Percentiles rank a stretch among this genome's conserved stretches.
Conservation (phyloP, 106 monocot species). For the Vanilla planifolia region DNA sequence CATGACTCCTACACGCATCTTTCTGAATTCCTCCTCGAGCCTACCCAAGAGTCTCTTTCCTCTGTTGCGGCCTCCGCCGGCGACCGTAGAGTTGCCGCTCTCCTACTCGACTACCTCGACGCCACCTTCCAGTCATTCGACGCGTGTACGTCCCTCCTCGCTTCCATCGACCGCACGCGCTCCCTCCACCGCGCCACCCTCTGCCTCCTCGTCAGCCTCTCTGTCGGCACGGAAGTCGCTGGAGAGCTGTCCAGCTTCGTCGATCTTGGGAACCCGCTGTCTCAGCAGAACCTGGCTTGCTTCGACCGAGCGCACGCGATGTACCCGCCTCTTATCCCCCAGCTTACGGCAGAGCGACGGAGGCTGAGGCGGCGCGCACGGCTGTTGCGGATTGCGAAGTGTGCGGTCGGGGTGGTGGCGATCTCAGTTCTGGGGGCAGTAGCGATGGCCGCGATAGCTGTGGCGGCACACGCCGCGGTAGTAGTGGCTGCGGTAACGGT, state of each 20-base stretch:
- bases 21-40: conserved; percentile 31
- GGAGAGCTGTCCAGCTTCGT: conserved; percentile 19
- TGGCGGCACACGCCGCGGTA: conserved; percentile 4
- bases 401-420: conserved; percentile 7
- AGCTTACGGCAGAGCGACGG: conserved; percentile 17
- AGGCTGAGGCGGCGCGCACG: conserved; percentile 15
- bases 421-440: conserved; percentile 18
- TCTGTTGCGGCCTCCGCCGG: not conserved
- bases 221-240: not conserved
- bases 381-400: conserved; percentile 12
- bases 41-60: conserved; percentile 25
- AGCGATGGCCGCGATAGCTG: conserved; percentile 18
- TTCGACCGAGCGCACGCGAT: conserved; percentile 30
- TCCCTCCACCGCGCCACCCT: conserved; percentile 23
- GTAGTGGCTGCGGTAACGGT: not conserved
- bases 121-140: conserved; percentile 33
- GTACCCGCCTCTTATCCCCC: conserved; percentile 23
- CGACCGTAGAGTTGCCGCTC: conserved; percentile 10
- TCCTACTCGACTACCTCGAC: conserved; percentile 60
- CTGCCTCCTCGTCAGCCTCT: conserved; percentile 20
- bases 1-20: conserved; percentile 2
- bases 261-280: conserved; percentile 58
- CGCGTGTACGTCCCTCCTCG: conserved; percentile 45
- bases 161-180: conserved; percentile 36
- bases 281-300: conserved; percentile 14